Conservation (phyloP, 495 filamentous ascomycete species). For the Penicillium cataractarum region DNA sequence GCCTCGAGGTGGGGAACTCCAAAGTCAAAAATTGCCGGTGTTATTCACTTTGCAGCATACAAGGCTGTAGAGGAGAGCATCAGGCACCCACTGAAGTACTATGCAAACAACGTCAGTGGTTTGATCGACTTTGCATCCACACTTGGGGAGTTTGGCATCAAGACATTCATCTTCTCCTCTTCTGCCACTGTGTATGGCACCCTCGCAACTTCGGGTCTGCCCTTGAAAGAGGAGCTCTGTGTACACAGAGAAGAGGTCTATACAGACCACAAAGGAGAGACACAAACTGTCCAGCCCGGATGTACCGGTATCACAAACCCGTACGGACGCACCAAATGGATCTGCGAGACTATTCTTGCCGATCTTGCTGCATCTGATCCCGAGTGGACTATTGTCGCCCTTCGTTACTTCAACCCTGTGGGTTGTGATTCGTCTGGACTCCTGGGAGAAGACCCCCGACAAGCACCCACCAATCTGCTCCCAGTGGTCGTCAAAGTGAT, state of each 20-base stretch:
- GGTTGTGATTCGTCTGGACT: constrained; percentile 66
- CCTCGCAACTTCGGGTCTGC: constrained; percentile 53
- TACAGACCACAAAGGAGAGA: constrained; percentile 35
- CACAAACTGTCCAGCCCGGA: constrained; percentile 41
- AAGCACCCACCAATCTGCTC: constrained; percentile 64
- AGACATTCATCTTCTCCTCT: constrained; percentile 67
- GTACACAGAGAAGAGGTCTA: constrained; percentile 54
- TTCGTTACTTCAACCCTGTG: constrained; percentile 71
- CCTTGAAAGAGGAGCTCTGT: constrained; percentile 62
- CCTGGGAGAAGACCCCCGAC: constrained; percentile 66
- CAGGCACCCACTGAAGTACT: constrained; percentile 60
- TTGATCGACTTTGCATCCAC: constrained; percentile 60
- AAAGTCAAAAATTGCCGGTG: constrained; percentile 59
- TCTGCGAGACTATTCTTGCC: constrained; percentile 66
- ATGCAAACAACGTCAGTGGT: constrained; percentile 67
- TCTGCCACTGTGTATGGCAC: constrained; percentile 69
- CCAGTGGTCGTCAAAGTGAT: constrained; percentile 64
- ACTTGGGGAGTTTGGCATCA: constrained; percentile 61
- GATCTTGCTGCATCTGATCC: constrained; percentile 62
- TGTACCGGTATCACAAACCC: constrained; percentile 63
- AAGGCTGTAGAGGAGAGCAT: constrained; percentile 61
- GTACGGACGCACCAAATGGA: constrained; percentile 69
- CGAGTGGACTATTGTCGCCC: constrained; percentile 62
- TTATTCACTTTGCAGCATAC: constrained; percentile 68
- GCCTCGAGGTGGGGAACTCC: constrained; percentile 40